phyloP scores from a whole-genome alignment of 192 early-diverging fungal species.

The Cetraspora pellucida region DNA sequence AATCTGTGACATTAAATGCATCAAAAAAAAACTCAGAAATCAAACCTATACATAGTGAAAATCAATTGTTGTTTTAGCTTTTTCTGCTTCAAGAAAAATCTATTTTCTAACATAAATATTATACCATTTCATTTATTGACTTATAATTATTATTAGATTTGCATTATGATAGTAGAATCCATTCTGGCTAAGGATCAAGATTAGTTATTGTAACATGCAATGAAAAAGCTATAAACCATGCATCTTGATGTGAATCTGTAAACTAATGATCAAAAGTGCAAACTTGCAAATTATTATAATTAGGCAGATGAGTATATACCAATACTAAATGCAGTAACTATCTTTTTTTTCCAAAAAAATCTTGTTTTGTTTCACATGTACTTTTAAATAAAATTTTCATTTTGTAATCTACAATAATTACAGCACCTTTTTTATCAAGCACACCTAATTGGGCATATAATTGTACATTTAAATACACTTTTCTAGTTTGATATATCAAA shows the following conservation, averaged over 20 bases:
- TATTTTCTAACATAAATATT: neutral
- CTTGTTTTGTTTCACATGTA: neutral
- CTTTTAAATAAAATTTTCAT: slow-evolving; percentile 12
- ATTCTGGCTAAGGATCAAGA: neutral
- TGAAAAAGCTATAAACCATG: slow-evolving; percentile 11
- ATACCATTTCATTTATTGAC: neutral
- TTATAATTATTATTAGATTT: slow-evolving; percentile 2
- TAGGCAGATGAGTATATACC: neutral
- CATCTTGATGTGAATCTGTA: slow-evolving; percentile 1
- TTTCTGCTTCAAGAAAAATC: neutral
- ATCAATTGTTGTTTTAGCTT: neutral
- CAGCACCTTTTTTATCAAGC: neutral
- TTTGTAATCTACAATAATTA: neutral
- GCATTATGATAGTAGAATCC: neutral
- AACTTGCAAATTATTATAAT: neutral
- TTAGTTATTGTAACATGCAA: neutral
- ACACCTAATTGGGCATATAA: neutral
- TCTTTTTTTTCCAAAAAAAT: slow-evolving; percentile 18
- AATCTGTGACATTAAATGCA: too few species aligned
- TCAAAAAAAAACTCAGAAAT: neutral
- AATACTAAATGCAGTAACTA: neutral
- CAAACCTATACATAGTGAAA: neutral
- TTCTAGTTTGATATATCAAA: neutral
- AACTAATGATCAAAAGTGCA: slow-evolving; percentile 2
- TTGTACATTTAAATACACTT: slow-evolving; percentile 4